Evolutionary conservation across 2,329 filamentous ascomycete species (phyloP), one percentile per base, ranked within the genome.

Genomic region (Penicillium sp.): DNA sequence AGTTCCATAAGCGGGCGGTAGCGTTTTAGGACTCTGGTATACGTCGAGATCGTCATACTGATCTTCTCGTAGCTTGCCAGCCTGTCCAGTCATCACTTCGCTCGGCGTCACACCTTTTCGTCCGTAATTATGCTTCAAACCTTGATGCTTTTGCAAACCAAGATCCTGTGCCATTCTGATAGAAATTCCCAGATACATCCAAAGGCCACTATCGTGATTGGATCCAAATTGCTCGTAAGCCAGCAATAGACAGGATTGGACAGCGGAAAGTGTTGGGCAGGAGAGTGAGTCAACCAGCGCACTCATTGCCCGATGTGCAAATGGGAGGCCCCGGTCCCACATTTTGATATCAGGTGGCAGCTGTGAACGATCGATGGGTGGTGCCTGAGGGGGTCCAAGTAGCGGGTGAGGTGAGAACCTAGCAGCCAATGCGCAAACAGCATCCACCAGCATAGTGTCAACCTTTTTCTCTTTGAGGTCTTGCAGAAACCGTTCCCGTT

Each of bases 151-250:
- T 64, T 93, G 90, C 62, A 96, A 80, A 0, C 92, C 91, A 10
- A 96, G 75, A 68, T 92, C 89, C 58, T 90, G 84, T 0, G 88
- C 88, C 86, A 92, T 90, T 5, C 91, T 87, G 58, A 96, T 96
- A 0, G 91, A 88, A 51, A 93, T 87, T 0, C 91, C 92, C 1
- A 96, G 80, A 69, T 96, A 96, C 91, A 96, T 96, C 91, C 92
- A 96, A 7, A 96, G 75, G 0, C 91, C 90, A 70, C 91, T 96
- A 68, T 96, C 92, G 65, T 93, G 90, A 63, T 91, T 90, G 11
- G 90, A 90, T 1, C 91, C 92, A 64, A 96, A 96, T 44, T 93
- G 89, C 63, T 96, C 91, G 68, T 96, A 96, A 0, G 91, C 91
- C 75, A 96, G 84, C 27, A 96, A 77, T 11, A 96, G 75, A 48